Conservation (phyloP, 805 yeast genomes). For the Pichia scutulata region DNA sequence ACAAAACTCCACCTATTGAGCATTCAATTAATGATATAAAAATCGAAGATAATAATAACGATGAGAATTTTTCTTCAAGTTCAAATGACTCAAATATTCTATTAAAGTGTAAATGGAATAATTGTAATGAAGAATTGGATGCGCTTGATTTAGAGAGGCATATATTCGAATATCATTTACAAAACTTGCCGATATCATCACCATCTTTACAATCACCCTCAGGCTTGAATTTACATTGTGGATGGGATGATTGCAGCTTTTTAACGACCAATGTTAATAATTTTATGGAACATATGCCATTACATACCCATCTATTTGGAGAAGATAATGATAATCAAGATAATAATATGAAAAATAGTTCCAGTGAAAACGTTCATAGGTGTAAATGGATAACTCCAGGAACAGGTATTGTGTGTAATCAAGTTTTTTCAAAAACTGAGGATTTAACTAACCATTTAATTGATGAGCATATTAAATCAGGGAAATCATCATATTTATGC, state of each 20-base stretch:
- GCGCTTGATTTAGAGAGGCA: conserved; percentile 42
- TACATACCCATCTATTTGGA: conserved; percentile 11
- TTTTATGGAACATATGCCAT: conserved; percentile 53
- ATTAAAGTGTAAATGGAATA: conserved; percentile 57
- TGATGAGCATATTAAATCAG: conserved; percentile 61
- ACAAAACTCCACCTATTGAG: background rate
- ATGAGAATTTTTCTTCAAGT: background rate
- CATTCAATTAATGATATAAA: conserved; percentile 10
- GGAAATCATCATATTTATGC: conserved; percentile 64
- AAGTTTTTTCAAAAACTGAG: conserved; percentile 42
- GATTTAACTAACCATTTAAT: conserved; percentile 68
- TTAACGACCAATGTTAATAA: conserved; percentile 43
- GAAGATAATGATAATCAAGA: too few species aligned
- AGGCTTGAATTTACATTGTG: conserved; percentile 40
- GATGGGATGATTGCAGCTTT: conserved; percentile 69
- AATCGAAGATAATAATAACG: conserved; percentile 15
- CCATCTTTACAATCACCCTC: background rate
- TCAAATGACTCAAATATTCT: conserved; percentile 14
- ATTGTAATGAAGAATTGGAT: conserved; percentile 39
- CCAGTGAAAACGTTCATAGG: conserved; percentile 10
- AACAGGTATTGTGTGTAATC: conserved; percentile 36
- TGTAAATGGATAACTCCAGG: conserved; percentile 34
- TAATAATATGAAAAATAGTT: too few species aligned
- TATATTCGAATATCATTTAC: conserved; percentile 41
- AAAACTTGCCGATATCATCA: conserved; percentile 12